Base-by-base conservation (phyloP, 1,139 yeast genomes). In the Kluyveromyces marxianus region DNA sequence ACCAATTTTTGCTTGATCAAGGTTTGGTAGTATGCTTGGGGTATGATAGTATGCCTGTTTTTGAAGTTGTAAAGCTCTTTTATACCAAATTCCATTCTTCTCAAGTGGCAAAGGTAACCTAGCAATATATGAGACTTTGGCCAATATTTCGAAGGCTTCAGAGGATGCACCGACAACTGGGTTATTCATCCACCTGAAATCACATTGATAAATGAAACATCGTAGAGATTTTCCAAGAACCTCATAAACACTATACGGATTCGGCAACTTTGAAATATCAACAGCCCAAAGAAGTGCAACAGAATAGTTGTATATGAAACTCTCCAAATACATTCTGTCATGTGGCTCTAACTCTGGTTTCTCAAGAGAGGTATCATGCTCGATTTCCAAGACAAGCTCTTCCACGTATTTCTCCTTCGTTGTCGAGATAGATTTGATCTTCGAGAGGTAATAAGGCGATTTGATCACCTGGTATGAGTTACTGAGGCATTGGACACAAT, bases 111-210 rank as follows among this genome's bases (percentile, higher is more conserved):
- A 28, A 27, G 51, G 65, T 8, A 61, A 54, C 35, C 73, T 54
- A 24, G 69, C 48, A 32, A 72, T 48, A 67, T 72, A 73, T 0
- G 70, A 59, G 2, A 70, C 58, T 49, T 74, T 73, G 25, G 72
- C 68, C 7, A 65, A 56, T 7, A 69, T 56, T 47, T 72, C 76
- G 52, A 65, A 68, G 36, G 68, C 62, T 29, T 62, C 66, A 8
- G 64, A 51, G 3, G 67, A 56, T 6, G 71, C 66, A 2, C 71
- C 72, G 37, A 62, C 50, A 1, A 69, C 58, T 1, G 72, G 72
- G 42, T 68, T 63, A 40, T 62, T 62, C 59, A 69, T 57, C 72
- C 72, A 70, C 3, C 54, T 47, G 34, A 56, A 56, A 25, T 57
- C 62, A 44, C 67, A 60, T 25, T 54, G 53, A 45, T 64, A 68